Evolutionary conservation across 176 grass and related monocot species (phyloP).

Genomic region (Panicum miliaceum): DNA sequence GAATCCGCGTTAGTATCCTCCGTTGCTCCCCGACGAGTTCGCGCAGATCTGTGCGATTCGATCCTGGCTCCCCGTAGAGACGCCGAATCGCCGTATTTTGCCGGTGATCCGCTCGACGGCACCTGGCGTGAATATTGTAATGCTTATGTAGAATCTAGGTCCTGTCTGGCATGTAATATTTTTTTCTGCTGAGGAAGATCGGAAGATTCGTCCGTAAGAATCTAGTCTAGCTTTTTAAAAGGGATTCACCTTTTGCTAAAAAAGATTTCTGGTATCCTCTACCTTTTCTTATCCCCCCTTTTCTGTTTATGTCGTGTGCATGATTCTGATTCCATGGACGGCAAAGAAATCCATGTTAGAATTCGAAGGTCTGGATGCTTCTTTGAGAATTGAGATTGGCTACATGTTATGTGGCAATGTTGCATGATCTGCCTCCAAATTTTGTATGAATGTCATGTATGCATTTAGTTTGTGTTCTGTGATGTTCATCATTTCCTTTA

Average conservation of each 20-base stretch:
- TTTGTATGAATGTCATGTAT: neutral
- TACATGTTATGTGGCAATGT: neutral
- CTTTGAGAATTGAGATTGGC: neutral
- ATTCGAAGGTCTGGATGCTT: neutral
- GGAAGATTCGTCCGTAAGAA: conserved; percentile 5
- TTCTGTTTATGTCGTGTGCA: neutral
- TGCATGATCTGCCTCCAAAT: neutral
- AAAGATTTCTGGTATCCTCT: neutral
- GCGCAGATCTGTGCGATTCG: conserved; percentile 34
- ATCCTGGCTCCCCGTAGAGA: neutral
- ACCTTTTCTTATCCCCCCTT: neutral
- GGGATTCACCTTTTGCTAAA: neutral
- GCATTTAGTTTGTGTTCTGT: neutral
- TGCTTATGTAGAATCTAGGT: conserved; percentile 17
- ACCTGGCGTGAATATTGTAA: conserved; percentile 23
- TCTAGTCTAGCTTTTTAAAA: conserved; percentile 22
- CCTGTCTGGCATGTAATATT: neutral
- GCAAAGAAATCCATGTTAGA: neutral
- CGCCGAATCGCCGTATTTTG: neutral
- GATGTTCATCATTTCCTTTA: neutral
- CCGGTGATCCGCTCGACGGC: neutral
- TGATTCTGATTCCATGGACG: neutral
- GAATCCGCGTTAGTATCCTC: neutral
- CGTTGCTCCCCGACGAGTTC: neutral
- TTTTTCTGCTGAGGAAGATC: conserved; percentile 18